Evolutionary conservation across 352 stramenopile species (phyloP).

Genomic region (Halophytophthora batemanensis): DNA sequence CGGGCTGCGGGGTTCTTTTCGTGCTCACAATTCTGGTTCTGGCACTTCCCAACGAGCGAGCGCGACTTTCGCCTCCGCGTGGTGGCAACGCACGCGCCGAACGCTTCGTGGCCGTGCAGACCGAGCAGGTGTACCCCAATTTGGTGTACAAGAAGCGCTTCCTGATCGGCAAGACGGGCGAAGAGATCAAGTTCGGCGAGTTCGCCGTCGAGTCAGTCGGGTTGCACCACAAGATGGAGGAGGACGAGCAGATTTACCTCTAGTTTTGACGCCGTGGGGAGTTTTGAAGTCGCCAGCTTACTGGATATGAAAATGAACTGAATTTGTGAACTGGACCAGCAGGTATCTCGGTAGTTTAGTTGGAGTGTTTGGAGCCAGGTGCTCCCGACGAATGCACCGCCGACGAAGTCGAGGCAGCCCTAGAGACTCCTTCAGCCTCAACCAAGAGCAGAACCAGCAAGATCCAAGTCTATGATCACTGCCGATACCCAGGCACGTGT

Average conservation of each 20-base stretch:
- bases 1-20: conserved; percentile 35
- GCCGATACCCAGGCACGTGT: too few species aligned
- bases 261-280: conserved; percentile 12
- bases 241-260: conserved; percentile 65
- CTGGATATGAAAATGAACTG: too few species aligned
- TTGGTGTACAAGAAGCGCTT: conserved; percentile 81
- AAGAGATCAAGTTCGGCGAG: conserved; percentile 72
- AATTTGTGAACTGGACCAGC: too few species aligned
- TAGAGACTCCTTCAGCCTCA: too few species aligned
- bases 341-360: too few species aligned
- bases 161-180: conserved; percentile 61
- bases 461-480: too few species aligned
- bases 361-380: too few species aligned
- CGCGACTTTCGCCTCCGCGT: conserved; percentile 40
- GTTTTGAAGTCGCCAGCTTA: too few species aligned
- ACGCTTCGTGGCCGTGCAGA: conserved; percentile 65
- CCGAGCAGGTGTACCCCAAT: conserved; percentile 70
- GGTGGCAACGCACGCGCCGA: conserved; percentile 56
- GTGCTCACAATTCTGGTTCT: conserved; percentile 50
- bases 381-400: too few species aligned
- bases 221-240: conserved; percentile 65
- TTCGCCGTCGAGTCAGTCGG: conserved; percentile 60
- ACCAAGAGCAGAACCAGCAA: too few species aligned
- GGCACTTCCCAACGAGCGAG: conserved; percentile 48
- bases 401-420: too few species aligned